Conservation (phyloP, 169 alveolate species). For the Neospora caninum region DNA sequence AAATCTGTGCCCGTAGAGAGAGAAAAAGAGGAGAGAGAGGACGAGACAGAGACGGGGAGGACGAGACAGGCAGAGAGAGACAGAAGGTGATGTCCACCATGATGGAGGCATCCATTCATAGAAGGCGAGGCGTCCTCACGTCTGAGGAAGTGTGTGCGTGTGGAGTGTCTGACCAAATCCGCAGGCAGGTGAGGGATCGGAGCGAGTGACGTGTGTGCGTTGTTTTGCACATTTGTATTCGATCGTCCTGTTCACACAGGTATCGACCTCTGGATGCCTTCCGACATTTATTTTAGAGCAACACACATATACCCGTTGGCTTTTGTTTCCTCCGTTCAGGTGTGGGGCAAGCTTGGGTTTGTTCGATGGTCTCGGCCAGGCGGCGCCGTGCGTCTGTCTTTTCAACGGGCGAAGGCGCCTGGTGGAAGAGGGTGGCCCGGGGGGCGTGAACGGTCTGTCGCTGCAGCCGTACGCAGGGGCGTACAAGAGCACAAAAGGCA, state of each 20-base stretch:
- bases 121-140: neutral
- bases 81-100: no score
- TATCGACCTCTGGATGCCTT: neutral
- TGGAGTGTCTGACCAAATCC: no score
- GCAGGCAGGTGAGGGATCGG: no score
- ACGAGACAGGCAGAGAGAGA: no score
- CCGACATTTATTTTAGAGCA: no score
- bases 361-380: slow-evolving; percentile 1
- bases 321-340: neutral
- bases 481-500: slow-evolving; percentile 74
- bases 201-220: no score
- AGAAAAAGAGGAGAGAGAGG: no score
- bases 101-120: no score
- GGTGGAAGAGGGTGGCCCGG: slow-evolving; percentile 30
- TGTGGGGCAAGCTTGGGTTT: slow-evolving; percentile 34
- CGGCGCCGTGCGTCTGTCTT: slow-evolving; percentile 6
- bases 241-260: neutral
- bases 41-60: no score
- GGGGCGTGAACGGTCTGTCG: slow-evolving; percentile 20
- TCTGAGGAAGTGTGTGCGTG: neutral
- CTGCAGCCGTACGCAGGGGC: slow-evolving; percentile 72
- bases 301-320: neutral
- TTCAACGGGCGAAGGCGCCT: neutral
- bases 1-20: no score
- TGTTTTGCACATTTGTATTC: neutral